Conservation (phyloP, 78 protist species). For the Dictyostelium brefeldianum region DNA sequence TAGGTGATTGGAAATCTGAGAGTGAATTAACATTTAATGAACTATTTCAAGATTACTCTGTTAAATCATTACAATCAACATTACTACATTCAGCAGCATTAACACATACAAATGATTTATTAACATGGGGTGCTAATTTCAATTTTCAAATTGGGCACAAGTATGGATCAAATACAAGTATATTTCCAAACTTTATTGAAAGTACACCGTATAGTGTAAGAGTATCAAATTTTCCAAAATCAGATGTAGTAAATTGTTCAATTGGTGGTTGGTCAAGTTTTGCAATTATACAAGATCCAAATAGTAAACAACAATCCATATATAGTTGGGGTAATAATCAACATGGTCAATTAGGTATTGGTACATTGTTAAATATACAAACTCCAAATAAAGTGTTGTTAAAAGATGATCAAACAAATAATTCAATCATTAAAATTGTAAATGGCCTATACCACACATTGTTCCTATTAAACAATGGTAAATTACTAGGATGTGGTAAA, state of each 20-base stretch:
- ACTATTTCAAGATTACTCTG: constrained; percentile 10
- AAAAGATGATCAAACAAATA: not conserved
- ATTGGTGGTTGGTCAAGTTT: constrained; percentile 62
- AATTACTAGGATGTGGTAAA: constrained; percentile 50
- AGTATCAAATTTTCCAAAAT: constrained; percentile 8
- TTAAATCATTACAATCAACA: constrained; percentile 45
- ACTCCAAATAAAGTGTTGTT: constrained; percentile 29
- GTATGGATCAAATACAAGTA: constrained; percentile 22
- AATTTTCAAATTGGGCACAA: constrained; percentile 70
- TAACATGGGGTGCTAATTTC: constrained; percentile 71
- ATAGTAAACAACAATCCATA: not conserved
- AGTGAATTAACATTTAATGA: constrained; percentile 13
- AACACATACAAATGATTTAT: constrained; percentile 43
- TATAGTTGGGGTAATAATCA: constrained; percentile 62
- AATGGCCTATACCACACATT: not conserved
- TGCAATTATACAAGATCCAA: constrained; percentile 1
- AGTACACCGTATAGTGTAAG: constrained; percentile 43
- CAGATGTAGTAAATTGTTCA: constrained; percentile 11
- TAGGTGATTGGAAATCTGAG: constrained; percentile 55
- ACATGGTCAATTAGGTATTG: constrained; percentile 60
- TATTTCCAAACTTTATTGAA: constrained; percentile 58
- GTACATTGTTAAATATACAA: constrained; percentile 21
- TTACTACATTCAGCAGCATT: constrained; percentile 36
- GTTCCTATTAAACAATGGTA: constrained; percentile 12
- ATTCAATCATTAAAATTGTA: not conserved